Evolutionary conservation across 306 rosid genomes (phyloP).

Genomic region (Acacia crassicarpa): DNA sequence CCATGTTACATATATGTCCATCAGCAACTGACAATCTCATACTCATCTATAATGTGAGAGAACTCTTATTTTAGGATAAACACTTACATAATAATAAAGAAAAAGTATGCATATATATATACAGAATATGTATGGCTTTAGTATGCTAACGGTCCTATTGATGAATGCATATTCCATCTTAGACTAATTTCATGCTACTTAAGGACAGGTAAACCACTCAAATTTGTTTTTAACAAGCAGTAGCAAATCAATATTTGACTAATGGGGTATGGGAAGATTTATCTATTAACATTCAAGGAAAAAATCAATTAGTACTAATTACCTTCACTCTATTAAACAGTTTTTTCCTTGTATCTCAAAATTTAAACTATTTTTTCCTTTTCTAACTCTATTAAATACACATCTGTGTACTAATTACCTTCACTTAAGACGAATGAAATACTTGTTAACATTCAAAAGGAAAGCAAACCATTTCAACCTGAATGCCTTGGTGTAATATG

Average conservation of each 20-base stretch:
- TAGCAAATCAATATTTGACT: neutral
- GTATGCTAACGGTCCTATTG: neutral
- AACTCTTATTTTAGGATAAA: constrained; percentile 6
- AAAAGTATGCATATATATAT: neutral
- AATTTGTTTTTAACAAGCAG: neutral
- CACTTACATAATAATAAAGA: neutral
- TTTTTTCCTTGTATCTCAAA: too few relatives aligned
- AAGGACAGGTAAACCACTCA: neutral
- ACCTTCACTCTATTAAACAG: too few relatives aligned
- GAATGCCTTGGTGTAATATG: neutral
- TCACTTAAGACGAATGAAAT: neutral
- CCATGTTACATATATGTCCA: constrained; percentile 97
- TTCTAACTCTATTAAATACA: too few relatives aligned
- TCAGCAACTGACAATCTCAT: constrained; percentile 81
- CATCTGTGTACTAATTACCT: too few relatives aligned
- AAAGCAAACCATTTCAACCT: neutral
- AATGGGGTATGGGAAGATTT: neutral
- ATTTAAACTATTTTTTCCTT: too few relatives aligned
- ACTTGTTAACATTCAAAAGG: neutral
- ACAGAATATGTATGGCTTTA: neutral
- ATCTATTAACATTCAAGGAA: too few relatives aligned
- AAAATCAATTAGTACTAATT: too few relatives aligned
- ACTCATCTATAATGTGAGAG: constrained; percentile 59
- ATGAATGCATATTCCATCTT: constrained; percentile 10
- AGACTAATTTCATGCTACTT: neutral